These are phyloP conservation scores for Candida railenensis DNA, from an alignment of 805 yeast species.

Conservation along the genomic window DNA sequence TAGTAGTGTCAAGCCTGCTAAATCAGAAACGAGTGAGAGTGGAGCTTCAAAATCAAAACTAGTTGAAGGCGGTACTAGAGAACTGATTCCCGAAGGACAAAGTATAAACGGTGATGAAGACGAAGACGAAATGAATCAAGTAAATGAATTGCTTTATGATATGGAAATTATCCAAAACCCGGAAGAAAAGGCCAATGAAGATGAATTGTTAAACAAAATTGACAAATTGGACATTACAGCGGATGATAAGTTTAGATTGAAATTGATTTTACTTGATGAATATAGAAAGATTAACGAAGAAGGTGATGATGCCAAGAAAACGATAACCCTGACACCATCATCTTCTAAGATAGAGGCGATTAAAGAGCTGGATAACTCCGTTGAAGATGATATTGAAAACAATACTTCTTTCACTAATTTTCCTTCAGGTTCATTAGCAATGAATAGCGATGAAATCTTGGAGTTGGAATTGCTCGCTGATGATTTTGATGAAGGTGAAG, in stretches of 20 bases:
- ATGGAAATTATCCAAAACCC: conserved; percentile 38
- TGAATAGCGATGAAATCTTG: conserved; percentile 46
- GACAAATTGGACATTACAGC: conserved; percentile 23
- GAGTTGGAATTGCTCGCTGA: conserved; percentile 57
- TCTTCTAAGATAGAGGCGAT: neutral
- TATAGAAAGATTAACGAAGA: conserved; percentile 11
- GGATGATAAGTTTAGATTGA: conserved; percentile 28
- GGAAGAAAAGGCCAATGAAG: conserved; percentile 17
- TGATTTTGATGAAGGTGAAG: conserved; percentile 34
- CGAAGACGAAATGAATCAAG: conserved; percentile 15
- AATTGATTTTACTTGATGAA: conserved; percentile 21
- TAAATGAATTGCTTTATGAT: conserved; percentile 31
- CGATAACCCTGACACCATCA: no score
- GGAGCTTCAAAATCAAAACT: no score
- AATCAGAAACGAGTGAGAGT: neutral
- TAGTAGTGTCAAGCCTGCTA: neutral
- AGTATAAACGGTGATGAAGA: no score
- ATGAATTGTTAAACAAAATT: conserved; percentile 21
- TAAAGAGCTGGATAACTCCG: conserved; percentile 1
- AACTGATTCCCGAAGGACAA: no score
- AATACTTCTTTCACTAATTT: neutral
- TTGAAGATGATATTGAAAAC: neutral
- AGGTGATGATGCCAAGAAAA: conserved; percentile 2
- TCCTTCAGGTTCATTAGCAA: conserved; percentile 13
- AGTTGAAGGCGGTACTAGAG: no score